Percentiles rank a stretch among this genome's conserved stretches.
These are phyloP conservation scores for Coemansia reversa DNA, from an alignment of 192 early-diverging fungal genomes.

Conservation along the genomic window DNA sequence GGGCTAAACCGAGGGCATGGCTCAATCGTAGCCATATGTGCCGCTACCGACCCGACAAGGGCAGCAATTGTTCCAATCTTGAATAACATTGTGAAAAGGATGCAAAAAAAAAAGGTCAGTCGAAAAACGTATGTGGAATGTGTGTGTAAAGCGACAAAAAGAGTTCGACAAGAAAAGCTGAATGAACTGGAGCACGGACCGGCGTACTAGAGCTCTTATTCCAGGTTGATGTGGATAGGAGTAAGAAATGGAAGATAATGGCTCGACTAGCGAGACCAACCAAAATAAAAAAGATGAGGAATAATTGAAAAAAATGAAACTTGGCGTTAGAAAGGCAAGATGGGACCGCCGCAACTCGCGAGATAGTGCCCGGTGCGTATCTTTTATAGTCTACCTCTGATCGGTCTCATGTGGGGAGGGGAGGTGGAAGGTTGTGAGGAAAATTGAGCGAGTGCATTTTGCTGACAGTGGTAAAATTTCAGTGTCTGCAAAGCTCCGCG, in stretches of 20 bases:
- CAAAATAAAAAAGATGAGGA: background rate
- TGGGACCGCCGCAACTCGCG: background rate
- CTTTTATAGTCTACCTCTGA: background rate
- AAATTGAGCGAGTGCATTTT: background rate
- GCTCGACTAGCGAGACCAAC: background rate
- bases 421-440: background rate
- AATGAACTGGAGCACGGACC: background rate
- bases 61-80: slow-evolving; percentile 11
- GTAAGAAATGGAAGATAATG: background rate
- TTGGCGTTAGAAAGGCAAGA: background rate
- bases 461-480: background rate
- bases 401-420: background rate
- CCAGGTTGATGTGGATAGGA: background rate
- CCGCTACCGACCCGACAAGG: slow-evolving; percentile 27
- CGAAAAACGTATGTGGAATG: background rate
- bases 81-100: slow-evolving; percentile 1
- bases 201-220: background rate
- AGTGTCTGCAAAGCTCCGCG: background rate
- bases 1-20: slow-evolving; percentile 48
- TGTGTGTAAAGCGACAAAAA: background rate
- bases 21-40: slow-evolving; percentile 44
- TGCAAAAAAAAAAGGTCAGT: background rate
- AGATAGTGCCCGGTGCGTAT: background rate
- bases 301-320: background rate
- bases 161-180: background rate